Percentiles rank a stretch among this genome's conserved stretches.
These are phyloP conservation scores for Claviceps lovelessii DNA, from an alignment of 2,329 filamentous ascomycete genomes.

Conservation along the genomic window DNA sequence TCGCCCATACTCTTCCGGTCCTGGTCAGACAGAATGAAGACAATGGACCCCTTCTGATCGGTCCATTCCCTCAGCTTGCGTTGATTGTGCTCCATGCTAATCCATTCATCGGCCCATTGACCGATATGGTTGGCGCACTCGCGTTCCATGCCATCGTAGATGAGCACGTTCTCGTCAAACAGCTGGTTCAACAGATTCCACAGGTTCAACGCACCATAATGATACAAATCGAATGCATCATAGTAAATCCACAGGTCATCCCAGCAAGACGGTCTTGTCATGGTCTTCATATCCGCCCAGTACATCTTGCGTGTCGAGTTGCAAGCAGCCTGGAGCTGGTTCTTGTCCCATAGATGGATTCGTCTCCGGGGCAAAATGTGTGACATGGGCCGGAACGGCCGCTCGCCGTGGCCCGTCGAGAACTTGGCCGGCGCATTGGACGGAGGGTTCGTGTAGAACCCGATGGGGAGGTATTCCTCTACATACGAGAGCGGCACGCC, in stretches of 20 bases:
- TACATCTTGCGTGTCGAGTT: conserved; percentile 24
- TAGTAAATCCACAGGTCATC: conserved; percentile 33
- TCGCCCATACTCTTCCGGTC: conserved; percentile 17
- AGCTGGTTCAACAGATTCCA: conserved; percentile 31
- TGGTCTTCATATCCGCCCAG: conserved; percentile 21
- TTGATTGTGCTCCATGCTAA: conserved; percentile 15
- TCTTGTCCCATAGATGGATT: conserved; percentile 23
- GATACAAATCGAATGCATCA: conserved; percentile 32
- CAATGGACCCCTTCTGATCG: conserved; percentile 8
- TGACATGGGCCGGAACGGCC: conserved; percentile 15
- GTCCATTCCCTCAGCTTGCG: conserved; percentile 18
- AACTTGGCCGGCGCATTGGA: conserved; percentile 21
- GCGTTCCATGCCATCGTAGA: conserved; percentile 14
- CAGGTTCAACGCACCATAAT: conserved; percentile 32
- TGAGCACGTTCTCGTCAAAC: conserved; percentile 24
- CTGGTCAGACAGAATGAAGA: conserved; percentile 13
- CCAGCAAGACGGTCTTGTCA: conserved; percentile 19
- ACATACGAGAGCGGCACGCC: conserved; percentile 18
- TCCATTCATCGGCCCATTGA: conserved; percentile 25
- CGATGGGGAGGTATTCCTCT: conserved; percentile 21
- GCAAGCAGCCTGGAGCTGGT: conserved; percentile 24
- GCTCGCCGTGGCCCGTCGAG: conserved; percentile 22
- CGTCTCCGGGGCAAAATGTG: conserved; percentile 16
- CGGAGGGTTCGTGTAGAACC: conserved; percentile 24
- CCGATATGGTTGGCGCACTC: conserved; percentile 16